phyloP scores from a whole-genome alignment of 2,329 filamentous ascomycete genomes.

The Claviceps sp. region DNA sequence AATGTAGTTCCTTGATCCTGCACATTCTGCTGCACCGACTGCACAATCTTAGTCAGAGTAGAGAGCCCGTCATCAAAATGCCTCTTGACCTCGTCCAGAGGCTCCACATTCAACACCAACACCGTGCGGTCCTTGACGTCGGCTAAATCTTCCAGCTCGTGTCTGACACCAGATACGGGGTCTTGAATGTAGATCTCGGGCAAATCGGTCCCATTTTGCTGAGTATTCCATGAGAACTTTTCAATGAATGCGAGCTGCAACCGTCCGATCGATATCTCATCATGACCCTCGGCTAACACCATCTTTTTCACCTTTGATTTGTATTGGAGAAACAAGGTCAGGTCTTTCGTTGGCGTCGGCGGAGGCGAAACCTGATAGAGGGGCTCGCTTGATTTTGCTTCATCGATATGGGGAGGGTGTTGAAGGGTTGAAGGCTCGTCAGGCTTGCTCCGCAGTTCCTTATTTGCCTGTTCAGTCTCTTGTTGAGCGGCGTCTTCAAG shows the following conservation, averaged over 20 bases:
- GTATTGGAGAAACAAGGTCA: conserved; percentile 91
- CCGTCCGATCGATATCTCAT: conserved; percentile 73
- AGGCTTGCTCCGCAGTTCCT: conserved; percentile 9
- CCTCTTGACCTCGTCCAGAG: conserved; percentile 87
- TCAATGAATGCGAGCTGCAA: conserved; percentile 95
- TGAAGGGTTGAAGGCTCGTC: conserved; percentile 10
- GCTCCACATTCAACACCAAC: conserved; percentile 85
- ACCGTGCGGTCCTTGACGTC: conserved; percentile 94
- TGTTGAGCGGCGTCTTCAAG: conserved; percentile 7
- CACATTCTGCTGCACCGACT: conserved; percentile 71
- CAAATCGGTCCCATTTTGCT: conserved; percentile 80
- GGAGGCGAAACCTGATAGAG: conserved; percentile 53
- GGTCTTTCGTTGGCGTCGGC: conserved; percentile 57
- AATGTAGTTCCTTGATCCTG: conserved; percentile 73
- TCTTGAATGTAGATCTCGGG: conserved; percentile 98
- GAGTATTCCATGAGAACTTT: conserved; percentile 98
- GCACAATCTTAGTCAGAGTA: conserved; percentile 67
- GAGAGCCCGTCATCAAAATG: conserved; percentile 90
- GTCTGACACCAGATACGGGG: conserved; percentile 85
- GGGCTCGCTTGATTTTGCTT: conserved; percentile 31
- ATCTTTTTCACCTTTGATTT: conserved; percentile 97
- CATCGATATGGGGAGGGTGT: conserved; percentile 17
- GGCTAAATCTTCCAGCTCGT: conserved; percentile 83
- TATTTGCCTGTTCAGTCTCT: conserved; percentile 7
- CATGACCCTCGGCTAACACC: conserved; percentile 69